These are phyloP conservation scores for Sporothrix variecibatus DNA, from an alignment of 2,329 filamentous ascomycete species.

Conservation along the genomic window DNA sequence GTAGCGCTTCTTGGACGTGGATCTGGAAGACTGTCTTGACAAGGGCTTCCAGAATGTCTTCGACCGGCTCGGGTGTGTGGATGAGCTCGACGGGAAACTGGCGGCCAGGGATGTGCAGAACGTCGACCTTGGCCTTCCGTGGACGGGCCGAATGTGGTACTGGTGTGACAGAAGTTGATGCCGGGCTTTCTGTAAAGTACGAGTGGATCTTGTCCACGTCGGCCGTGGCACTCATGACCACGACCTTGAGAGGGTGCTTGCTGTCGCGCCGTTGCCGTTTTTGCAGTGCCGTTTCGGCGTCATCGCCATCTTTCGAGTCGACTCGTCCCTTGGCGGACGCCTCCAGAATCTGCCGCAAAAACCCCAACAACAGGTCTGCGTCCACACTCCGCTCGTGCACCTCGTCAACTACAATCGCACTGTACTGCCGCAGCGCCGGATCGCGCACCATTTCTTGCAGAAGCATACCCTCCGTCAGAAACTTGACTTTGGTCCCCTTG, in stretches of 20 bases:
- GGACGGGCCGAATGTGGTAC: background rate
- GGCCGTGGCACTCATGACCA: constrained; percentile 96
- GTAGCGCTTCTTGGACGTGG: constrained; percentile 84
- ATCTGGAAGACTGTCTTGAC: constrained; percentile 83
- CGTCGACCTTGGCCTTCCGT: constrained; percentile 39
- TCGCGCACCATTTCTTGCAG: constrained; percentile 91
- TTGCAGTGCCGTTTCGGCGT: background rate
- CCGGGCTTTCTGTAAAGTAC: constrained; percentile 64
- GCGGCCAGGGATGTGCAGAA: constrained; percentile 75
- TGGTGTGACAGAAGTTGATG: background rate
- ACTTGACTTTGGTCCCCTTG: constrained; percentile 85
- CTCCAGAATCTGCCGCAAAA: constrained; percentile 70
- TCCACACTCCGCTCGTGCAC: constrained; percentile 96
- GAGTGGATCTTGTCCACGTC: constrained; percentile 75
- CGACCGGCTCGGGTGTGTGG: constrained; percentile 72
- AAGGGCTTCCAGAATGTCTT: constrained; percentile 80
- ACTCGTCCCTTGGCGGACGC: background rate
- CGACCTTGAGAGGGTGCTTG: constrained; percentile 77
- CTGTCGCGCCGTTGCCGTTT: constrained; percentile 55
- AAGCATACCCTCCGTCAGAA: constrained; percentile 93
- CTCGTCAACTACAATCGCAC: constrained; percentile 89
- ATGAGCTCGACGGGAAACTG: constrained; percentile 81
- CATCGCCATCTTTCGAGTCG: background rate
- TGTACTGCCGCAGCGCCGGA: constrained; percentile 79
- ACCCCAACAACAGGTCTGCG: constrained; percentile 87